phyloP scores from a whole-genome alignment of 169 alveolate species.

The Plasmodium adleri region DNA sequence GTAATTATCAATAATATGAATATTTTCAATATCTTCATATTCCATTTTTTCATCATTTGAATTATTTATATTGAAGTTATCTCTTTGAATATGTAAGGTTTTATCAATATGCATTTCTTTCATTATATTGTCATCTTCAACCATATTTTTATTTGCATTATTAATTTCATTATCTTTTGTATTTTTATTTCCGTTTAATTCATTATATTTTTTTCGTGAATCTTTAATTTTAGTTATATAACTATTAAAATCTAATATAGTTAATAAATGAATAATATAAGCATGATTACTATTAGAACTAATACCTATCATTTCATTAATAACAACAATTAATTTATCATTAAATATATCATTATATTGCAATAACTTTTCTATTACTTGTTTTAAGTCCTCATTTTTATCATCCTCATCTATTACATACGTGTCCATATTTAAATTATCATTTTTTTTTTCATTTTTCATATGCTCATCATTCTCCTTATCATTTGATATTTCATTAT shows the following conservation, averaged over 20 bases:
- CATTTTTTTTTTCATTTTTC: slow-evolving; percentile 3
- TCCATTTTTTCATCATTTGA: slow-evolving; percentile 64
- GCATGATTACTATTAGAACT: slow-evolving; percentile 70
- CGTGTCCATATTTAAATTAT: background rate
- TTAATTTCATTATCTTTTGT: slow-evolving; percentile 4
- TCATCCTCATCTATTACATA: slow-evolving; percentile 5
- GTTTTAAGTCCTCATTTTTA: slow-evolving; percentile 60
- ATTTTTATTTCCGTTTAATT: background rate
- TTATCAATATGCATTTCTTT: slow-evolving; percentile 7
- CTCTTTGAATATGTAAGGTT: background rate
- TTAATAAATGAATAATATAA: slow-evolving; percentile 60
- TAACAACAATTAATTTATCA: slow-evolving; percentile 36
- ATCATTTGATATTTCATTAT: slow-evolving; percentile 45
- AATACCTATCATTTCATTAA: slow-evolving; percentile 71
- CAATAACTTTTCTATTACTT: slow-evolving; percentile 65
- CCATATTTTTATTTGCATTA: background rate
- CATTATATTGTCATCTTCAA: background rate
- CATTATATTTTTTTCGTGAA: slow-evolving; percentile 5
- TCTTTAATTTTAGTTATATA: slow-evolving; percentile 67
- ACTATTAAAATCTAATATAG: slow-evolving; percentile 63
- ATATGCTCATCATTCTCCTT: background rate
- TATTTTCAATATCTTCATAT: slow-evolving; percentile 41
- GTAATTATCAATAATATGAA: slow-evolving; percentile 35
- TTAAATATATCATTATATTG: slow-evolving; percentile 74
- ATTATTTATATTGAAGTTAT: slow-evolving; percentile 13